Conservation (phyloP, 2,329 filamentous ascomycete genomes). For the Alternaria burnsii region DNA sequence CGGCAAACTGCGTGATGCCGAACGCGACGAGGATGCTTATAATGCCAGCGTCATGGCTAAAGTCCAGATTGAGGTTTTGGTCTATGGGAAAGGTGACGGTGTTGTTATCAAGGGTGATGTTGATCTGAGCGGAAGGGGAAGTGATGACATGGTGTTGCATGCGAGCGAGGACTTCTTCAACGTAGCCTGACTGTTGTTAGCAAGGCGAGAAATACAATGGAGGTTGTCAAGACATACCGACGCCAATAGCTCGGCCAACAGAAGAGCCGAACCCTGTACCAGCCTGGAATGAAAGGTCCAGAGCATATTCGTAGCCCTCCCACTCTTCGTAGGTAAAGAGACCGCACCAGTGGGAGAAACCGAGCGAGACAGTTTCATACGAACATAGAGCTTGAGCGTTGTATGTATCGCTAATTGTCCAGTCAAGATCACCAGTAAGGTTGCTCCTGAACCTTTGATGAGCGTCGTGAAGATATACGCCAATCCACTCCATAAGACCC, state of each 20-base stretch:
- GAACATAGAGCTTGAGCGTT: constrained; percentile 78
- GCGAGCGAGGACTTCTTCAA: constrained; percentile 76
- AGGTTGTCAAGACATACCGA: constrained; percentile 62
- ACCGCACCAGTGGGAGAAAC: constrained; percentile 76
- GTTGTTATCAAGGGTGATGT: constrained; percentile 74
- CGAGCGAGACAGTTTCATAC: constrained; percentile 80
- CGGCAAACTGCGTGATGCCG: constrained; percentile 73
- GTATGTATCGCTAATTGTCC: constrained; percentile 52
- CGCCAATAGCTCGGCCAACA: constrained; percentile 73
- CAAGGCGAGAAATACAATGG: not conserved
- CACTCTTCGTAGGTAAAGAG: constrained; percentile 80
- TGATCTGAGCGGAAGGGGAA: constrained; percentile 58
- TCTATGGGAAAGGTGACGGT: constrained; percentile 75
- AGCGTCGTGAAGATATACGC: constrained; percentile 71
- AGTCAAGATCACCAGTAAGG: constrained; percentile 52
- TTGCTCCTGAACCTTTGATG: constrained; percentile 66
- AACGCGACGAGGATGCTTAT: constrained; percentile 75
- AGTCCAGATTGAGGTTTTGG: constrained; percentile 79
- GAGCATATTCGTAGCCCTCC: constrained; percentile 74
- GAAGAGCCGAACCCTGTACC: constrained; percentile 70
- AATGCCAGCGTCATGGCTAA: constrained; percentile 80
- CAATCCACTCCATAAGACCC: constrained; percentile 67
- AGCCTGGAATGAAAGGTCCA: constrained; percentile 72
- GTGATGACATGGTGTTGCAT: constrained; percentile 69
- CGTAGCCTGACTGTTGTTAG: constrained; percentile 49